Percentiles rank a stretch among this genome's conserved stretches.
Evolutionary conservation across 768 basidiomycete species (phyloP).

Genomic region (Macrocybe gigantea): DNA sequence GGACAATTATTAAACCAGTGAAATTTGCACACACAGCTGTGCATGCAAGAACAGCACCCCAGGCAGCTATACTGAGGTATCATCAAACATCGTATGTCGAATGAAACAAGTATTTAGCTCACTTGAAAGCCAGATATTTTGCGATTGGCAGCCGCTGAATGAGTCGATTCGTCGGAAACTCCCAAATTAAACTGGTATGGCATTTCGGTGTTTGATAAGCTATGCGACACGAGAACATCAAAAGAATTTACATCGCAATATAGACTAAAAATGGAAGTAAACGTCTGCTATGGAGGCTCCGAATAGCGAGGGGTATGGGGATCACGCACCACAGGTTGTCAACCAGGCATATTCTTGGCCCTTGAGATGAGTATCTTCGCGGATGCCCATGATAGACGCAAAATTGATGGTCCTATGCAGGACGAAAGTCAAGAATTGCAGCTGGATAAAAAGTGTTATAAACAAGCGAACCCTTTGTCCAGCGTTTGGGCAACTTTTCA

Average conservation of each 20-base stretch:
- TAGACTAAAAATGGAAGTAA: constrained; percentile 22
- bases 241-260: constrained; percentile 28
- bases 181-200: constrained; percentile 28
- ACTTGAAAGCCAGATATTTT: constrained; percentile 43
- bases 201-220: background rate
- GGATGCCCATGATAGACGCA: constrained; percentile 43
- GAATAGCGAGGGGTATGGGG: background rate
- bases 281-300: background rate
- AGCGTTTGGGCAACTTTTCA: constrained; percentile 34
- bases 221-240: background rate
- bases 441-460: background rate
- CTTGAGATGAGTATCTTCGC: constrained; percentile 34
- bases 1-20: constrained; percentile 35
- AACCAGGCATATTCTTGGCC: constrained; percentile 48
- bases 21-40: constrained; percentile 44
- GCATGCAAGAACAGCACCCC: constrained; percentile 43
- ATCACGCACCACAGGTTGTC: constrained; percentile 36
- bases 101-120: constrained; percentile 9
- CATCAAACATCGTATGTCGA: background rate
- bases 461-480: constrained; percentile 33
- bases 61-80: constrained; percentile 24
- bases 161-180: constrained; percentile 43
- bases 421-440: background rate
- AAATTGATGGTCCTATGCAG: constrained; percentile 34
- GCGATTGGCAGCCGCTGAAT: constrained; percentile 43